Conservation (phyloP, 1,139 yeast species). For the Saccharomyces hybrid region DNA sequence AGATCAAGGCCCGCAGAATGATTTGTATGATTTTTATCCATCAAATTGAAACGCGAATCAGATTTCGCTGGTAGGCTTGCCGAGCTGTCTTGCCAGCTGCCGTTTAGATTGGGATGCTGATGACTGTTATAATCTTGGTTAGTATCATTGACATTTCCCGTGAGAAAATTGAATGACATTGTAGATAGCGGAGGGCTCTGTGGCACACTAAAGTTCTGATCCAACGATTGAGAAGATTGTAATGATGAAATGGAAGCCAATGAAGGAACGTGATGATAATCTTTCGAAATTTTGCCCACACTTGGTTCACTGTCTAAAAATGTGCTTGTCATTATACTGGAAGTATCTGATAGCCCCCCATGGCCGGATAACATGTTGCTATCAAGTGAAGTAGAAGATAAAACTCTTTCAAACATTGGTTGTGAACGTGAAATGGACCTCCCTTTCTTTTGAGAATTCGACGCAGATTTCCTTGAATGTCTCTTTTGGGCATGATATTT, state of each 20-base stretch:
- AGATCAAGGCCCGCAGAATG: conserved; percentile 29
- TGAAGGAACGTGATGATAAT: conserved; percentile 26
- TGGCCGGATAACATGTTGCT: conserved; percentile 10
- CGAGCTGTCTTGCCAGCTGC: background rate
- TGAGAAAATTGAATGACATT: conserved; percentile 7
- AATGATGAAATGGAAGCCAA: conserved; percentile 27
- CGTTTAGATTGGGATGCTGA: conserved; percentile 1
- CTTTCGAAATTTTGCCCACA: conserved; percentile 26
- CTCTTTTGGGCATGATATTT: conserved; percentile 19
- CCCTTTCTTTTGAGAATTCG: conserved; percentile 1
- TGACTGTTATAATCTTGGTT: conserved; percentile 2
- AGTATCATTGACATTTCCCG: conserved; percentile 1
- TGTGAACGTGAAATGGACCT: conserved; percentile 1
- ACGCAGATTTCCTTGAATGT: conserved; percentile 5
- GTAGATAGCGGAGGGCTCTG: conserved; percentile 22
- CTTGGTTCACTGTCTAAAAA: conserved; percentile 11
- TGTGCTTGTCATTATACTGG: conserved; percentile 10
- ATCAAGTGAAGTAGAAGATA: conserved; percentile 15
- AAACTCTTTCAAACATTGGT: conserved; percentile 7
- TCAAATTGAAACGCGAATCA: conserved; percentile 16
- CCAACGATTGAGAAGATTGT: conserved; percentile 29
- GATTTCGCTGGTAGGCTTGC: conserved; percentile 15
- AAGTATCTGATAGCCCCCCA: conserved; percentile 10
- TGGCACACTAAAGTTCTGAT: conserved; percentile 24
- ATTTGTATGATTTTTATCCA: conserved; percentile 11